Conservation (phyloP, 2,329 filamentous ascomycete species). For the Penicillium brasilianum region DNA sequence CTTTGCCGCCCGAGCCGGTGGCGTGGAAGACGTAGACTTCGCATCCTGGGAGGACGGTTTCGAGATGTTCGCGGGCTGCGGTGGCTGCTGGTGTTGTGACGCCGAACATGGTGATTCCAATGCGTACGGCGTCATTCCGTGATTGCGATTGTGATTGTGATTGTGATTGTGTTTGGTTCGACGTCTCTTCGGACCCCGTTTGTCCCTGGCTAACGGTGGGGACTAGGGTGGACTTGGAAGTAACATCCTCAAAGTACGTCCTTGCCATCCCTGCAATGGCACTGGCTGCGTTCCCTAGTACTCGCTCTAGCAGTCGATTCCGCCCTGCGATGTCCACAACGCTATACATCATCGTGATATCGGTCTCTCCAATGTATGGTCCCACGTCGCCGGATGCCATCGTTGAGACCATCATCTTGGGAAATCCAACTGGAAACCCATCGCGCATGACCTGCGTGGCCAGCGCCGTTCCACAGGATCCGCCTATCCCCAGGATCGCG, state of each 20-base stretch:
- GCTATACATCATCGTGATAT: conserved; percentile 72
- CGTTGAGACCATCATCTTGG: conserved; percentile 73
- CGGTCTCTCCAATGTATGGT: conserved; percentile 69
- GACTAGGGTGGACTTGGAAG: neutral
- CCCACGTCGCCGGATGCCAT: conserved; percentile 70
- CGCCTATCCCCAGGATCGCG: conserved; percentile 65
- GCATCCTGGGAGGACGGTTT: conserved; percentile 48
- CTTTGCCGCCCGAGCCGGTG: conserved; percentile 69
- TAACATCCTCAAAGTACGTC: conserved; percentile 43
- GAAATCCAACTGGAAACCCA: conserved; percentile 67
- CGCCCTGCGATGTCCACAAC: conserved; percentile 72
- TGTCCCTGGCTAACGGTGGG: neutral
- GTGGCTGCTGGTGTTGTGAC: conserved; percentile 72
- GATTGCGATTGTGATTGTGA: neutral
- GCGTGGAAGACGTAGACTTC: conserved; percentile 73
- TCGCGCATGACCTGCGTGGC: conserved; percentile 65
- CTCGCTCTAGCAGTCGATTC: conserved; percentile 62
- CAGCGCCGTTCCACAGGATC: conserved; percentile 67
- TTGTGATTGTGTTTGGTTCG: neutral
- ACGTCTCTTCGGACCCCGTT: neutral
- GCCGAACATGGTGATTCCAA: conserved; percentile 76
- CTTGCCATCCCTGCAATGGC: conserved; percentile 64
- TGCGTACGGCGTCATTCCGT: conserved; percentile 29
- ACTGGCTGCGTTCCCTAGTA: conserved; percentile 67
- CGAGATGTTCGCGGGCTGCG: conserved; percentile 57